These are phyloP conservation scores for Mycena rebaudengoi DNA, from an alignment of 768 basidiomycete species.

Conservation along the genomic window DNA sequence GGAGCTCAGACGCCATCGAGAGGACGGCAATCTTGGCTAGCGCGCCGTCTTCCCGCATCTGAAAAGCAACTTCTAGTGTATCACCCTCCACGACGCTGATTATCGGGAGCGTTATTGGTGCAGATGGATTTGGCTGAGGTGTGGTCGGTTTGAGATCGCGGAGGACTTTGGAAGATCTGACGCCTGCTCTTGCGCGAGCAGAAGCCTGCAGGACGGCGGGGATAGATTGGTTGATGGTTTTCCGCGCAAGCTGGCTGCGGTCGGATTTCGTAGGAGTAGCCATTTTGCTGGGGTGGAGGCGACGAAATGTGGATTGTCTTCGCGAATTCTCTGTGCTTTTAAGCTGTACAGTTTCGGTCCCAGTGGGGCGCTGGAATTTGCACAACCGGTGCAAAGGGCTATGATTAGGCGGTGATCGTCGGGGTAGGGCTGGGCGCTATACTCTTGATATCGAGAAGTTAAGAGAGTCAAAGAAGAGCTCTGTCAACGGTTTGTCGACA, in stretches of 20 bases:
- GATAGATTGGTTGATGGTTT: constrained; percentile 26
- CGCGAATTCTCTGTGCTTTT: too few species aligned
- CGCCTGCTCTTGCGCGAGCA: constrained; percentile 23
- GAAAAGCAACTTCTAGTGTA: constrained; percentile 26
- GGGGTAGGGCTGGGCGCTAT: too few species aligned
- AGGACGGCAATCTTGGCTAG: constrained; percentile 23
- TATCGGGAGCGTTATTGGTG: constrained; percentile 4
- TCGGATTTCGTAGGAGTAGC: constrained; percentile 16
- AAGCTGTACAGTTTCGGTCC: too few species aligned
- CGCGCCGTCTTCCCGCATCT: constrained; percentile 10
- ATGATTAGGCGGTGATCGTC: too few species aligned
- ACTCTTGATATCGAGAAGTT: too few species aligned
- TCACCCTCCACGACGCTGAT: constrained; percentile 27
- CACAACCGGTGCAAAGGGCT: too few species aligned
- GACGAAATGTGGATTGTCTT: too few species aligned
- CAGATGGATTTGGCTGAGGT: neutral
- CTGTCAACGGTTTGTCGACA: too few species aligned
- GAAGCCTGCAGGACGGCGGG: constrained; percentile 26
- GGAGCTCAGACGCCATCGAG: constrained; percentile 31
- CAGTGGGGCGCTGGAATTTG: too few species aligned
- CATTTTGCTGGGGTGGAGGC: neutral
- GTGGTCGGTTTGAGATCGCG: constrained; percentile 13
- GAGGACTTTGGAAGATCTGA: constrained; percentile 19
- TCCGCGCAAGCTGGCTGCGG: constrained; percentile 25
- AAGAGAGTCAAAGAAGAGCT: too few species aligned